These are phyloP conservation scores for Malassezia equina DNA, from an alignment of 1,284 basidiomycete species.

Conservation along the genomic window DNA sequence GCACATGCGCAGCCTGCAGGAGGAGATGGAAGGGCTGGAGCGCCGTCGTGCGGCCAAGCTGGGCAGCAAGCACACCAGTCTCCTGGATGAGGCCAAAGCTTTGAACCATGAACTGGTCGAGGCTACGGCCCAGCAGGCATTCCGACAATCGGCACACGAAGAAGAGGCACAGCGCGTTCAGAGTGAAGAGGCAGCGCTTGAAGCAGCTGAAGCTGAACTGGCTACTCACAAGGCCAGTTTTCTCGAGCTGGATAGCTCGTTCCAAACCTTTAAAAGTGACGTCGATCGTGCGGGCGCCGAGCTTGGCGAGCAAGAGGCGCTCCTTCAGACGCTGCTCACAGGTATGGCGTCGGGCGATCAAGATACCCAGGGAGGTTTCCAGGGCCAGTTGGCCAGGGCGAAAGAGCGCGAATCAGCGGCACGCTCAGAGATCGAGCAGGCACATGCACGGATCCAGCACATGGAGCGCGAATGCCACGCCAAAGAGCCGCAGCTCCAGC, in stretches of 20 bases:
- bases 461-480: conserved; percentile 68
- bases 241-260: conserved; percentile 21
- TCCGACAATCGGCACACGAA: conserved; percentile 64
- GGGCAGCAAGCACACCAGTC: conserved; percentile 17
- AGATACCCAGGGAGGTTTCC: conserved; percentile 69
- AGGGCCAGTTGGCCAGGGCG: conserved; percentile 90
- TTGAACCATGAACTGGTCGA: conserved; percentile 79
- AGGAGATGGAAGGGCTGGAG: conserved; percentile 51
- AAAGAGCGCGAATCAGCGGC: conserved; percentile 65
- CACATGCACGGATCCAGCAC: conserved; percentile 66
- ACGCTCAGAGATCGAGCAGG: conserved; percentile 74
- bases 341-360: conserved; percentile 64
- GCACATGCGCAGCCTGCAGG: conserved; percentile 50
- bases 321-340: conserved; percentile 88
- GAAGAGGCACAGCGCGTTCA: conserved; percentile 67
- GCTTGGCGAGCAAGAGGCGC: conserved; percentile 70
- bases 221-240: conserved; percentile 36
- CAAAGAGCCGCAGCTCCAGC: conserved; percentile 70
- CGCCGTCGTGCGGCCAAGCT: conserved; percentile 55
- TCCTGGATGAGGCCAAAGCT: conserved; percentile 65
- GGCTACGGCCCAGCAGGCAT: conserved; percentile 72
- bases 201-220: conserved; percentile 50
- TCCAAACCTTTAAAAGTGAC: conserved; percentile 53
- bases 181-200: conserved; percentile 54
- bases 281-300: conserved; percentile 61